phyloP scores from a whole-genome alignment of 805 yeast genomes.

The Debaryomyces castellii region DNA sequence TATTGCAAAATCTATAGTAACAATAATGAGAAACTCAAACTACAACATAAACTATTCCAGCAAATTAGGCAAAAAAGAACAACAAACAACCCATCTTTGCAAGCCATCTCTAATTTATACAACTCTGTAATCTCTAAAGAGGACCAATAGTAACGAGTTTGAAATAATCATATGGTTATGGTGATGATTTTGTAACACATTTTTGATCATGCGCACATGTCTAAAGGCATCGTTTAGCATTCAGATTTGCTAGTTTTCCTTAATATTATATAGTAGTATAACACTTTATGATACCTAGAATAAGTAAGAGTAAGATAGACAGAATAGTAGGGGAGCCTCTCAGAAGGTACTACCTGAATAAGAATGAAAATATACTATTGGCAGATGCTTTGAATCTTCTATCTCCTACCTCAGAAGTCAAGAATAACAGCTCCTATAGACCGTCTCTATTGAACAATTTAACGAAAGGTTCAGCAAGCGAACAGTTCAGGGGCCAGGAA shows the following conservation, averaged over 20 bases:
- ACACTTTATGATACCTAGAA: not conserved
- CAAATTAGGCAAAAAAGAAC: too few relatives aligned
- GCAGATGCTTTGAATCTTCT: slow-evolving; percentile 40
- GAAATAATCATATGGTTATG: not conserved
- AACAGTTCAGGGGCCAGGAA: slow-evolving; percentile 20
- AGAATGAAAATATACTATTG: slow-evolving; percentile 17
- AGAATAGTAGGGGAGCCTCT: not conserved
- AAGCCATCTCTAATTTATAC: too few relatives aligned
- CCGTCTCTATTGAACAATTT: slow-evolving; percentile 34
- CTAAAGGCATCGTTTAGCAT: not conserved
- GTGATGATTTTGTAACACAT: not conserved
- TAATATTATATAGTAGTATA: not conserved
- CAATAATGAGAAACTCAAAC: too few relatives aligned
- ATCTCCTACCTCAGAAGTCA: slow-evolving; percentile 17
- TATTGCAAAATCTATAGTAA: too few relatives aligned
- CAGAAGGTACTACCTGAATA: not conserved
- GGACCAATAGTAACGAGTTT: not conserved
- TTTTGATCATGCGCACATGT: not conserved
- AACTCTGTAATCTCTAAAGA: not conserved
- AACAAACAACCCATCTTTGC: too few relatives aligned
- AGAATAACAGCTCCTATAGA: slow-evolving; percentile 16
- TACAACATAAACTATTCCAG: too few relatives aligned
- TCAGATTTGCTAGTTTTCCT: not conserved
- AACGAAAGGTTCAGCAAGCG: slow-evolving; percentile 32
- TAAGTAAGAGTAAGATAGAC: not conserved